These are phyloP conservation scores for Telopea speciosissima DNA, from an alignment of 177 flowering plant species.

Conservation along the genomic window DNA sequence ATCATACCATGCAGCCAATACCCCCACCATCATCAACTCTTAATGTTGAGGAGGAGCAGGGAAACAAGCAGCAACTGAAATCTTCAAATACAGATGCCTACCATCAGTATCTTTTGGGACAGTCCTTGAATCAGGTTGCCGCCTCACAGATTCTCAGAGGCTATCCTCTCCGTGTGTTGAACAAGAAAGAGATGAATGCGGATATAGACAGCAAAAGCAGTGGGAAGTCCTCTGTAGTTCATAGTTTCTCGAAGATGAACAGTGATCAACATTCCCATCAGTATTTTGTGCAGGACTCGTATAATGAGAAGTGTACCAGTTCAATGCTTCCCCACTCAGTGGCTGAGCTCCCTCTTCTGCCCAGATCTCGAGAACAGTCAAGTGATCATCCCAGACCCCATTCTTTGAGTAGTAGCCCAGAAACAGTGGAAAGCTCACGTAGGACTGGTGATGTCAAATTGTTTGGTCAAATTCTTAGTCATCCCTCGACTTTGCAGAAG, in stretches of 20 bases:
- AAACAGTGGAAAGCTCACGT: conserved; percentile 36
- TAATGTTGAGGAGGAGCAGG: conserved; percentile 22
- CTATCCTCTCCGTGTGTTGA: conserved; percentile 32
- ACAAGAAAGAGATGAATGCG: conserved; percentile 32
- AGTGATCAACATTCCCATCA: conserved; percentile 12
- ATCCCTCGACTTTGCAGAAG: conserved; percentile 38
- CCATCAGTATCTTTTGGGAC: conserved; percentile 14
- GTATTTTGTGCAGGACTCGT: conserved; percentile 20
- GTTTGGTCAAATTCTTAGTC: conserved; percentile 75
- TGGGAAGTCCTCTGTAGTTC: conserved; percentile 20
- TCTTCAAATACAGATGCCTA: conserved; percentile 16
- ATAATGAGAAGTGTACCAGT: conserved; percentile 36
- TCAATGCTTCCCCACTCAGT: conserved; percentile 17
- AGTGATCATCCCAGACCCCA: conserved; percentile 20
- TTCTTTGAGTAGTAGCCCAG: conserved; percentile 38
- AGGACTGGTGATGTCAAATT: conserved; percentile 66
- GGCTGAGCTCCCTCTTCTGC: conserved; percentile 27
- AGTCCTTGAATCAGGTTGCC: conserved; percentile 20
- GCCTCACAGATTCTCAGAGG: conserved; percentile 35
- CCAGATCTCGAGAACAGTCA: conserved; percentile 22
- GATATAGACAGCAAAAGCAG: conserved; percentile 14
- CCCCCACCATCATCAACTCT: conserved; percentile 7
- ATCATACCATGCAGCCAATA: conserved; percentile 1
- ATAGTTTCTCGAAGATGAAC: conserved; percentile 19
- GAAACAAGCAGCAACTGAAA: conserved; percentile 13